Evolutionary conservation across 331 rosid genomes (phyloP).

Genomic region (Pyracantha coccinea): DNA sequence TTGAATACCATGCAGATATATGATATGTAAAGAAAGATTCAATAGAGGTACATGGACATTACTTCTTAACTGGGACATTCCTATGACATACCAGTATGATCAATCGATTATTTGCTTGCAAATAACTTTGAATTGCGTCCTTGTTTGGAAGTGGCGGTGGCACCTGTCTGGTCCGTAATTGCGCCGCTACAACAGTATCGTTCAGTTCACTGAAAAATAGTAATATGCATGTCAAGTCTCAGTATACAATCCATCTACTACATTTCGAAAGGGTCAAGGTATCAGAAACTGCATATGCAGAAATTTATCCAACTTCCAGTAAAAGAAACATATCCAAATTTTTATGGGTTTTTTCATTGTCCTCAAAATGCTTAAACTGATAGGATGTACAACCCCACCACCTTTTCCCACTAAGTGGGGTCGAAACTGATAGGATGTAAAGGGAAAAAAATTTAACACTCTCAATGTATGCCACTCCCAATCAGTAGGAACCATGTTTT

Average conservation of each 20-base stretch:
- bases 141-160: slow-evolving; percentile 55
- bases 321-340: not conserved
- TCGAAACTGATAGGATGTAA: too few species aligned
- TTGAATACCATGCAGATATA: not conserved
- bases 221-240: slow-evolving; percentile 13
- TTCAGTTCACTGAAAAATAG: slow-evolving; percentile 61
- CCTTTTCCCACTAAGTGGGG: too few species aligned
- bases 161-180: slow-evolving; percentile 54
- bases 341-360: not conserved
- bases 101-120: slow-evolving; percentile 61
- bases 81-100: slow-evolving; percentile 68
- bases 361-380: not conserved
- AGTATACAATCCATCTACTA: not conserved
- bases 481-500: not conserved
- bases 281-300: not conserved
- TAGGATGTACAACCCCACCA: too few species aligned
- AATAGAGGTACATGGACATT: not conserved
- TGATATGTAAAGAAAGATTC: not conserved
- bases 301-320: not conserved
- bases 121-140: slow-evolving; percentile 46
- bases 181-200: slow-evolving; percentile 86
- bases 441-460: not conserved
- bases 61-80: not conserved
- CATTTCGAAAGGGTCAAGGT: not conserved
- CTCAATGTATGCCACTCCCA: not conserved